Evolutionary conservation across 495 filamentous ascomycete genomes (phyloP), one percentile per base, ranked within the genome.

Genomic region (Penicillium lividum): DNA sequence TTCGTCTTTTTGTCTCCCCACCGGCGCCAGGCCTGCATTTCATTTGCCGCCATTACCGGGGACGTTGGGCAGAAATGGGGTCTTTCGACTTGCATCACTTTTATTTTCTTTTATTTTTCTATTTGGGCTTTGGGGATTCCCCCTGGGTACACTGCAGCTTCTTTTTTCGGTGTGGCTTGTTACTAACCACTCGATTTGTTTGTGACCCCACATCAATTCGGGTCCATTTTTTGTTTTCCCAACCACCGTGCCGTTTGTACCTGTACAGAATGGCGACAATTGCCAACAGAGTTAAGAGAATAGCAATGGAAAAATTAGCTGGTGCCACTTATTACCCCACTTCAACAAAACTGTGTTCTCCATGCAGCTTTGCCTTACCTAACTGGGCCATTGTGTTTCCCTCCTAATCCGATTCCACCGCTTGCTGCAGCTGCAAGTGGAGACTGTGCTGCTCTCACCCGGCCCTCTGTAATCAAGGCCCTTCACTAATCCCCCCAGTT

Each of bases 41-140:
- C 34, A 61, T 71, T 69, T 71, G 62, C 69, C 71, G 70, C 70
- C 59, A 60, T 65, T 68, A 57, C 61, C 71, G 70, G 63, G 59
- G 58, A 57, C 64, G 66, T 76, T 74, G 74, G 74, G 74, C 71
- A 77, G 66, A 68, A 70, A 77, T 61, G 56, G 56, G 58, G 53
- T 45, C 18, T 53, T 38, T 61, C 52, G 55, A 66, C 63, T 22
- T 58, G 64, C 66, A 62, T 68, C 60, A 61, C 56, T 61, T 58
- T 60, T 49, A 2, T 22, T 22, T 22, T 22, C 22, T 22, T 22
- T 22, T 36, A 36, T 56, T 15, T 36, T 36, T 36, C n/a, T 29
- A 38, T 31, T 55, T 4, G 43, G 59, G 49, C 55, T 31, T 27
- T 34, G 18, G 29, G 13, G 6, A 33, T 33, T 31, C 46, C 43